These are phyloP conservation scores for Primulina tabacum DNA, from an alignment of 257 asterid genomes.

Conservation along the genomic window DNA sequence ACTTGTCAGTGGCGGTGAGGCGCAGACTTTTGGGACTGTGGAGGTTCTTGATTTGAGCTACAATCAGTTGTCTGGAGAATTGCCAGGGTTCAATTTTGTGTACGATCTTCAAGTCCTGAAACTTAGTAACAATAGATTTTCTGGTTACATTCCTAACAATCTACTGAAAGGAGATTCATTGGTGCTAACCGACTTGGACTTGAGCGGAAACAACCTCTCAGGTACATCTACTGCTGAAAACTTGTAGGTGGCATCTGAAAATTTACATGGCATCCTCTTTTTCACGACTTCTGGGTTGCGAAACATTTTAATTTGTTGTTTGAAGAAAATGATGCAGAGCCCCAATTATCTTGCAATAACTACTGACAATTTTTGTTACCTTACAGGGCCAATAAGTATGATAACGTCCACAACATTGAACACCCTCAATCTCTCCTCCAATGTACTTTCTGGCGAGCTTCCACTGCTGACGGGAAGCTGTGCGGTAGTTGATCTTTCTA, in stretches of 20 bases:
- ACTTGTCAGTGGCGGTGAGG: constrained; percentile 59
- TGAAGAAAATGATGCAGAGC: neutral
- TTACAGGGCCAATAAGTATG: constrained; percentile 68
- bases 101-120: constrained; percentile 81
- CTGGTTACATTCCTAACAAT: constrained; percentile 72
- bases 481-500: constrained; percentile 65
- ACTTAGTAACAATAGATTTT: constrained; percentile 70
- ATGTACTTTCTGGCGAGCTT: constrained; percentile 76
- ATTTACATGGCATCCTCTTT: neutral
- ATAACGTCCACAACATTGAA: constrained; percentile 77
- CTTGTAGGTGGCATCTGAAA: constrained; percentile 1
- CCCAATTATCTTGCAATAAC: neutral
- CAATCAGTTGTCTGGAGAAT: constrained; percentile 82
- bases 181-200: constrained; percentile 74
- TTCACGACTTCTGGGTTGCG: neutral
- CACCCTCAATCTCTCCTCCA: constrained; percentile 75
- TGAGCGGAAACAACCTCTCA: constrained; percentile 82
- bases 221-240: constrained; percentile 42
- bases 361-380: constrained; percentile 14
- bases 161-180: constrained; percentile 83
- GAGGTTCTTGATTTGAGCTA: constrained; percentile 86
- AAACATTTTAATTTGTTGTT: neutral
- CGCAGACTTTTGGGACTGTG: constrained; percentile 63
- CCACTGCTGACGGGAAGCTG: constrained; percentile 80
- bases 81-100: constrained; percentile 81